These are phyloP conservation scores for Camellia lanceoleosa DNA, from an alignment of 148 eudicot genomes.

Conservation along the genomic window DNA sequence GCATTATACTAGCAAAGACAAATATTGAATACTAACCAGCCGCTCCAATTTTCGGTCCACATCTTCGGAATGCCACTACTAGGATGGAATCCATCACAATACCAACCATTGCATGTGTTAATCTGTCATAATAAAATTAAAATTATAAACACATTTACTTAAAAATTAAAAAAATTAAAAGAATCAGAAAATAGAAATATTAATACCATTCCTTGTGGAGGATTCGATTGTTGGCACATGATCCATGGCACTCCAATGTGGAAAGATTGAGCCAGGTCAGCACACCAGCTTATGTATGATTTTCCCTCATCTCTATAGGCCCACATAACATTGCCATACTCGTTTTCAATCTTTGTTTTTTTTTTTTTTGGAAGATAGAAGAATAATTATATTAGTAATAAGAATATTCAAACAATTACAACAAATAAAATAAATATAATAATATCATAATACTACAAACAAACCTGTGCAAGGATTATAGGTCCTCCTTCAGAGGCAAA, in stretches of 20 bases:
- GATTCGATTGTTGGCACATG: conserved; percentile 53
- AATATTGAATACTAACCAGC: conserved; percentile 35
- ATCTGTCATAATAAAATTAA: conserved; percentile 23
- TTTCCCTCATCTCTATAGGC: conserved; percentile 42
- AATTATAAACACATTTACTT: neutral
- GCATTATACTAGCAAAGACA: neutral
- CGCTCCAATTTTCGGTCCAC: conserved; percentile 70
- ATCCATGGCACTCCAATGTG: conserved; percentile 55
- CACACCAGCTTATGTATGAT: conserved; percentile 47
- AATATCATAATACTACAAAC: conserved; percentile 13
- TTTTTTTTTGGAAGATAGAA: neutral
- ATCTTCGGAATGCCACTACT: conserved; percentile 46
- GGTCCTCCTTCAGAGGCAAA: conserved; percentile 67
- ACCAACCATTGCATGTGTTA: conserved; percentile 52
- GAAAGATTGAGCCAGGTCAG: conserved; percentile 36
- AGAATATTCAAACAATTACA: neutral
- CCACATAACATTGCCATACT: conserved; percentile 39
- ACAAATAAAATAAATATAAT: neutral
- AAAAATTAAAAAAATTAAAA: neutral
- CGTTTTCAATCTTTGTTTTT: conserved; percentile 48
- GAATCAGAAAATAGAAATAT: neutral
- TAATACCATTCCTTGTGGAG: conserved; percentile 47
- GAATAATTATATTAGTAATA: neutral
- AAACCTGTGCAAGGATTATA: conserved; percentile 56
- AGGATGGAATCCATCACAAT: conserved; percentile 45